Percentiles rank a stretch among this genome's conserved stretches.
phyloP scores from a whole-genome alignment of 2,329 filamentous ascomycete genomes.

The Diplodia sapinea region DNA sequence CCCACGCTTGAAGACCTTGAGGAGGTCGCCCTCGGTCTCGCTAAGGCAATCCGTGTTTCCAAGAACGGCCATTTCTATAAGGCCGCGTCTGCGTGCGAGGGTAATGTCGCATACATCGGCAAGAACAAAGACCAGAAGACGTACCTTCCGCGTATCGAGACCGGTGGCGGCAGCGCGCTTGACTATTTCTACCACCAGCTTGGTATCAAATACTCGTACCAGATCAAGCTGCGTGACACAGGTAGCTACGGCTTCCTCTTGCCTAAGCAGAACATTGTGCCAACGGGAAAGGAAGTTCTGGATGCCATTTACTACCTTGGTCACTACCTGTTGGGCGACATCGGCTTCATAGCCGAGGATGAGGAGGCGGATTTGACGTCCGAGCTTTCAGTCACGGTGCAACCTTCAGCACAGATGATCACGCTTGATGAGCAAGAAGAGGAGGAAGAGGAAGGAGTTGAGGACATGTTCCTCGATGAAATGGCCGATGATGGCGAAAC shows the following conservation, averaged over 20 bases:
- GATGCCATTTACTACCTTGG: conserved; percentile 84
- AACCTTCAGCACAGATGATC: conserved; percentile 3
- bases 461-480: conserved; percentile 18
- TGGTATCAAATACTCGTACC: conserved; percentile 81
- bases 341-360: conserved; percentile 38
- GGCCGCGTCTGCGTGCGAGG: conserved; percentile 85
- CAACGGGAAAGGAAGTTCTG: conserved; percentile 86
- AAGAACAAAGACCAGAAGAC: conserved; percentile 43
- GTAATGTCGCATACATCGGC: conserved; percentile 61
- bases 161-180: conserved; percentile 81
- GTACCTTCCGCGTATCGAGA: conserved; percentile 66
- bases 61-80: conserved; percentile 67
- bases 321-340: conserved; percentile 69
- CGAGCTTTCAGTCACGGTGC: not conserved
- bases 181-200: conserved; percentile 97
- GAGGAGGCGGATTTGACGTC: not conserved
- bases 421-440: conserved; percentile 21
- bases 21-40: conserved; percentile 84
- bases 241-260: conserved; percentile 94
- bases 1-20: conserved; percentile 90
- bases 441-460: conserved; percentile 25
- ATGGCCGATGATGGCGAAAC: conserved; percentile 14
- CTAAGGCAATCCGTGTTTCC: conserved; percentile 84
- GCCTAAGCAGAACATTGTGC: conserved; percentile 83
- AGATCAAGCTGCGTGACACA: conserved; percentile 91